Base-by-base conservation (phyloP, 495 filamentous ascomycete genomes). In the Penicillium roqueforti region DNA sequence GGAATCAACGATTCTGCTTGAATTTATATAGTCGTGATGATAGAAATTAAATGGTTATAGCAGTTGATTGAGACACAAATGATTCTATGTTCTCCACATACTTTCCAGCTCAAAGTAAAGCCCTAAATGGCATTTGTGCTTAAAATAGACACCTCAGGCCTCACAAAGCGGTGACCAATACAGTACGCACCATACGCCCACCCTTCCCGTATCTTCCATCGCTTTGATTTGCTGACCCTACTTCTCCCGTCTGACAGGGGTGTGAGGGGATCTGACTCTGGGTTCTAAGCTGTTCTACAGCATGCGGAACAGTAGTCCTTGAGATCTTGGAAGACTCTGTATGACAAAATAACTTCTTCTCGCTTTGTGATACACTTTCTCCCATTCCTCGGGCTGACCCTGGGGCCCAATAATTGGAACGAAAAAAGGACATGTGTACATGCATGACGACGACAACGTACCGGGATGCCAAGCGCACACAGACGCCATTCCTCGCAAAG, bases 101-200 rank as follows among this genome's bases (percentile, higher is more conserved):
- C 22, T 7, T 16, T 16, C n/a, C 14, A n/a, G n/a, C 14, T 3
- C n/a, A n/a, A 16, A 36, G 7, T 6, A 36, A 4, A 29, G 28
- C 28, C 28, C 28, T 31, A 10, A 10, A 36, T n/a, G 14, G 6
- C 10, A 36, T 36, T n/a, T n/a, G 6, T 36, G 32, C 4, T 3
- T n/a, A n/a, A 36, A 42, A 32, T 10, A 20, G 45, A 48, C 53
- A 36, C 53, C 45, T 55, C 37, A 55, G 53, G 53, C 53, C 31
- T 13, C 11, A 42, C 2, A 29, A 42, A 42, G 53, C 53, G 53
- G 53, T 55, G 53, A 43, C 45, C 53, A 50, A 55, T 49, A 31
- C 37, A 7, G 5, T 54, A 28, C 43, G 10, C 20, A 18, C 29
- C 34, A 34, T 40, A 54, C 22, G 19, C 6, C 25, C 29, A 23